phyloP scores from a whole-genome alignment of 306 rosid species.

The apple (Malus domestica) region ASM211411v1 NC_041791.1:26196001-26196500 shows the following conservation, averaged over 20 bases:
- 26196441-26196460: slow-evolving; percentile 59
- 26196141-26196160: slow-evolving; percentile 60
- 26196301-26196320: slow-evolving; percentile 2
- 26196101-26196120: slow-evolving; percentile 3
- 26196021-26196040: background rate
- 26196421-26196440: slow-evolving; percentile 69
- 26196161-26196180: slow-evolving; percentile 73
- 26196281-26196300: background rate
- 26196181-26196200: slow-evolving; percentile 68
- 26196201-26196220: slow-evolving; percentile 84
- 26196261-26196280: background rate
- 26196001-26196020: too few species aligned
- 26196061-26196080: background rate
- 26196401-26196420: slow-evolving; percentile 82
- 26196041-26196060: background rate
- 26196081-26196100: background rate
- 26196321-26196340: slow-evolving; percentile 89
- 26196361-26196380: slow-evolving; percentile 79
- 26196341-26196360: slow-evolving; percentile 95
- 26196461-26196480: slow-evolving; percentile 1
- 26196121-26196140: slow-evolving; percentile 19
- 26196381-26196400: slow-evolving; percentile 39
- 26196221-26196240: slow-evolving; percentile 88
- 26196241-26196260: background rate
- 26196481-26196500: background rate